Evolutionary conservation across 2,329 filamentous ascomycete species (phyloP).

Genomic region (Cladophialophora immunda): DNA sequence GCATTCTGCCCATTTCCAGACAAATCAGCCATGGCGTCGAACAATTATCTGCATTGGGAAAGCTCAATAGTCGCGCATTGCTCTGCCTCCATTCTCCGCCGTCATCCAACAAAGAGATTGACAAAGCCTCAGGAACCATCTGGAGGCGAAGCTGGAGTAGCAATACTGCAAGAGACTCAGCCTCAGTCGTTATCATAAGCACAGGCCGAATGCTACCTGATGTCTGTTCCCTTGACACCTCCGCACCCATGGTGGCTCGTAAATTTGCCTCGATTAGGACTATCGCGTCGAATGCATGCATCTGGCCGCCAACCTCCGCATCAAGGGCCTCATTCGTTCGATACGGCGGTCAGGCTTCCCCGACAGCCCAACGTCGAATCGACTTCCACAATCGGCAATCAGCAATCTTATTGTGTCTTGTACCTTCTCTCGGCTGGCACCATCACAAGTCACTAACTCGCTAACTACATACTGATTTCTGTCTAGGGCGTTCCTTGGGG

Average conservation of each 20-base stretch:
- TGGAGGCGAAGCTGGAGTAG: neutral
- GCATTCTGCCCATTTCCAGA: neutral
- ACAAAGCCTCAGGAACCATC: neutral
- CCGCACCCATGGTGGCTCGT: neutral
- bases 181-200: neutral
- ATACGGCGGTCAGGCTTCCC: neutral
- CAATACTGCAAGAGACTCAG: neutral
- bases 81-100: neutral
- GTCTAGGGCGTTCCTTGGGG: neutral
- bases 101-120: neutral
- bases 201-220: neutral
- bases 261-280: neutral
- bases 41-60: neutral
- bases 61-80: neutral
- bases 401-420: conserved; percentile 3
- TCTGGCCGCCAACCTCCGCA: neutral
- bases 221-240: neutral
- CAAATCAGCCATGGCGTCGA: neutral
- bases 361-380: neutral
- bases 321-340: neutral
- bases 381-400: neutral
- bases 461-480: neutral
- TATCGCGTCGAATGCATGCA: neutral
- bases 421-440: neutral
- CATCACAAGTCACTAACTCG: neutral